phyloP scores from a whole-genome alignment of 306 rosid species.

The Cucurbita moschata region DNA sequence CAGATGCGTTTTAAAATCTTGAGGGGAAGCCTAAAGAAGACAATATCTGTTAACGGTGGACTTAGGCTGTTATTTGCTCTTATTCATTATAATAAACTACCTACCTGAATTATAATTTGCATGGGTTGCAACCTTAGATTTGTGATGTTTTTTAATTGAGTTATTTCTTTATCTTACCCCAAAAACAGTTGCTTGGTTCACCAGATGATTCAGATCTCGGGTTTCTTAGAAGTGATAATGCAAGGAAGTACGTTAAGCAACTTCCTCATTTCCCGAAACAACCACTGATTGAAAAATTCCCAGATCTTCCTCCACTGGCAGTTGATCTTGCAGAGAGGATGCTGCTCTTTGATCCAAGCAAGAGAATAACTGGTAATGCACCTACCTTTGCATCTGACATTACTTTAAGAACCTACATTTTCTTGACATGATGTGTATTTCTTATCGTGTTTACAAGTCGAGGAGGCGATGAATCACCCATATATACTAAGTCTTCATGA shows the following conservation, averaged over 20 bases:
- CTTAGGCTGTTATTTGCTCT: too few relatives aligned
- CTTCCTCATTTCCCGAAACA: constrained; percentile 58
- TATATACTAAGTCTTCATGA: constrained; percentile 77
- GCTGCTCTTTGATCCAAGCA: constrained; percentile 78
- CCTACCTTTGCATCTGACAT: constrained; percentile 11
- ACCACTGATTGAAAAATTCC: constrained; percentile 48
- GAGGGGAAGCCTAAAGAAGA: too few relatives aligned
- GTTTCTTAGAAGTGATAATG: constrained; percentile 85
- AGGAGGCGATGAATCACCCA: constrained; percentile 87
- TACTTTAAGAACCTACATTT: neutral
- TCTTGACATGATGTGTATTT: neutral
- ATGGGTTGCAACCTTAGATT: neutral
- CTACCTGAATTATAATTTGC: neutral
- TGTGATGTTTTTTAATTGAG: neutral
- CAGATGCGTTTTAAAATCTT: too few relatives aligned
- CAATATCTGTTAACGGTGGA: too few relatives aligned
- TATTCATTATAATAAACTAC: neutral
- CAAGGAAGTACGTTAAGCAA: constrained; percentile 84
- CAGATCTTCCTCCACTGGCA: constrained; percentile 54
- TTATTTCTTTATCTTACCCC: neutral
- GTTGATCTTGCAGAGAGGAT: constrained; percentile 86
- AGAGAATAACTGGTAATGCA: constrained; percentile 72
- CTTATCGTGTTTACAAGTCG: constrained; percentile 32
- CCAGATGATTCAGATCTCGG: constrained; percentile 85
- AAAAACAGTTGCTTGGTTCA: constrained; percentile 67